Base-by-base conservation (phyloP, 345 rosid genomes). In the Lumnitzera racemosa region DNA sequence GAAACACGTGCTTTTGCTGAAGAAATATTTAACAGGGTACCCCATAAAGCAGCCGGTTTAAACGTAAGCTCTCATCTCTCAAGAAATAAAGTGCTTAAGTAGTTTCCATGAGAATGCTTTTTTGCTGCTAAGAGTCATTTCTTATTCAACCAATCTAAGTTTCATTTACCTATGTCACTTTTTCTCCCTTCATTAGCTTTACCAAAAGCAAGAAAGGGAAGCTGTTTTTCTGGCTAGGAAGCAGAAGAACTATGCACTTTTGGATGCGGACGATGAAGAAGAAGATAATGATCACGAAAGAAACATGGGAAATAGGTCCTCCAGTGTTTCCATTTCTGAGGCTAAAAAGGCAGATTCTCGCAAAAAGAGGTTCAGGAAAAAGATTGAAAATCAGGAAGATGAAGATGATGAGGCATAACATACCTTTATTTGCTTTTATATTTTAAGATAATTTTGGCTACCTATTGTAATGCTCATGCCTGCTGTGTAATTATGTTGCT, bases 291-390 rank as follows among this genome's bases (percentile, higher is more conserved):
- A 65, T 10, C 53, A 59, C 12, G 24, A 24, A 23, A 63, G 61
- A 10, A 67, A 58, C 59, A 78, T 56, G 68, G 68, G 67, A 47
- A 76, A 51, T 12, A 49, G 54, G 56, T 56, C 88, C 66, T 67
- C 74, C 13, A 65, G 36, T 55, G 36, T 61, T 25, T 15, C 56
- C 23, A 62, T 49, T 53, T 70, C 84, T 47, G 85, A 76, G 65
- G 63, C 83, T 11, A 64, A 64, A 54, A 89, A 78, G 64, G 66
- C 69, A 52, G 79, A 72, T 67, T 62, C 69, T 65, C 73, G 57
- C 24, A 80, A 66, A 80, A 94, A 94, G 74, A 78, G 95, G 58
- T 94, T 90, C 58, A 80, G 99, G 70, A 94, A 86, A 79, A 94
- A 84, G 81, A 79, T 62, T 47, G 96, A 75, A 67, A 71, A 36